Base-by-base conservation (phyloP, 306 rosid species). In the Prunus campanulata region DNA sequence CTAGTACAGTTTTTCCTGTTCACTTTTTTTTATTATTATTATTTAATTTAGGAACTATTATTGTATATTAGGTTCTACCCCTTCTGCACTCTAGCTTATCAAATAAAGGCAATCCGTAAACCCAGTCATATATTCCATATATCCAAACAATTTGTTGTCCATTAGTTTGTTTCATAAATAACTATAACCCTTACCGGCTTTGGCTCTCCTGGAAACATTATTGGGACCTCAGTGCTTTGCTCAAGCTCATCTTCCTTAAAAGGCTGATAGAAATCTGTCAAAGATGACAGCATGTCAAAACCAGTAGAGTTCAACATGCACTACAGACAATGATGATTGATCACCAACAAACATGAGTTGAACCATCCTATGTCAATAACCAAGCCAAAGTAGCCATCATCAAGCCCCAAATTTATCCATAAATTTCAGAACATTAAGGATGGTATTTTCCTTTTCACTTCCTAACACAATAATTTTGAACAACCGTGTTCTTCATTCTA, bases 161-260 rank as follows among this genome's bases (percentile, higher is more conserved):
- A 68, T 54, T 35, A 44, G 13, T 54, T 68, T 55, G 70, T 20
- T 46, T 70, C 8, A 86, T 47, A 56, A 54, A 27, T 75, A 50
- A 62, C n/a, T 32, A 35, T 24, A 39, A 68, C 57, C 60, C 79
- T 83, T 88, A 90, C 97, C 82, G 97, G 96, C 76, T 90, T 92
- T 79, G 85, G 83, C 71, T 89, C 97, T 6, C 77, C 69, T 22
- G 97, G 96, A 77, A 60, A 93, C 27, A 93, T 85, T 78, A 93
- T 90, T 71, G 54, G 93, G 86, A 93, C 97, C 85, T 87, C 96
- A 0, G 96, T 90, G 86, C 96, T 93, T 62, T 93, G 96, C 79
- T 93, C 96, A 77, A 88, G 35, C 60, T 90, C 96, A 71, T 93
- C 97, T 85, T 90, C 92, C 92, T 87, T 90, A 49, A 93, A 89